phyloP scores from a whole-genome alignment of 495 filamentous ascomycete genomes.

The Trypethelium eluteriae region DNA sequence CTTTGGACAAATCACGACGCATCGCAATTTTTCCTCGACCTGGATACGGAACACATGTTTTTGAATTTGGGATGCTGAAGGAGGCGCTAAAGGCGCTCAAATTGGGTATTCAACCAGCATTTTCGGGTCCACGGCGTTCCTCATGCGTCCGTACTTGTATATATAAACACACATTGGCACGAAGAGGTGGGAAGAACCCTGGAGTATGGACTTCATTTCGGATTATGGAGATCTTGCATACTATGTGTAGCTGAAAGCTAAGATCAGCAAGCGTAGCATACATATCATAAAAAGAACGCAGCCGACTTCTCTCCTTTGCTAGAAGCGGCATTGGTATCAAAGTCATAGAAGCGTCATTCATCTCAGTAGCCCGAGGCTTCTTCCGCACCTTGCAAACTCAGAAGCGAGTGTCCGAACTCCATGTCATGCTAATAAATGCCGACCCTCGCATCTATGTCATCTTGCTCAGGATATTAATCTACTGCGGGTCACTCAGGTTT shows the following conservation, averaged over 20 bases:
- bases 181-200: neutral
- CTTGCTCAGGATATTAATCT: neutral
- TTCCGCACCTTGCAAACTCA: neutral
- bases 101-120: neutral
- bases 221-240: too few relatives aligned
- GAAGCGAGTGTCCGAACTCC: neutral
- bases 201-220: too few relatives aligned
- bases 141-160: neutral
- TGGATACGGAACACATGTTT: too few relatives aligned
- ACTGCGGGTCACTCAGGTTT: neutral
- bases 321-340: neutral
- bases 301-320: neutral
- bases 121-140: neutral
- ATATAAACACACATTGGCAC: neutral
- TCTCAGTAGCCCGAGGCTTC: neutral
- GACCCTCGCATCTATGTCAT: neutral
- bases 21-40: too few relatives aligned
- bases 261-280: neutral
- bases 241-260: neutral
- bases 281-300: neutral
- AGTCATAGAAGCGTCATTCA: neutral
- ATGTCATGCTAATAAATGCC: neutral
- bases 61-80: too few relatives aligned
- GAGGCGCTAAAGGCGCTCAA: neutral
- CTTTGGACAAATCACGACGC: too few relatives aligned